These are phyloP conservation scores for Wallemia mellicola DNA, from an alignment of 1,284 basidiomycete genomes.

Conservation along the genomic window DNA sequence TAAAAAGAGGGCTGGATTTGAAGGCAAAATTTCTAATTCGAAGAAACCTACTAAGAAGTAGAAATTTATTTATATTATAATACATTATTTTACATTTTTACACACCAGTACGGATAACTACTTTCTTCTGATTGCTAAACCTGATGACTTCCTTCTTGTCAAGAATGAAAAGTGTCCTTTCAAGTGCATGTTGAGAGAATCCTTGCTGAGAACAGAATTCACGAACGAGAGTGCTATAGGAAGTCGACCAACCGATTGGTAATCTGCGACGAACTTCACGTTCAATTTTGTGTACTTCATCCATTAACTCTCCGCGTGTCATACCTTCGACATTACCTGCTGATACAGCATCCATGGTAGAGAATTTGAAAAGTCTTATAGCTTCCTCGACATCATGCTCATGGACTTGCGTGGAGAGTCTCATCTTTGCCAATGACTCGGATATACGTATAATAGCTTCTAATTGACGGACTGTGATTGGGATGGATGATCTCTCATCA, in stretches of 20 bases:
- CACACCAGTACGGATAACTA: background rate
- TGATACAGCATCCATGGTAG: slow-evolving; percentile 95
- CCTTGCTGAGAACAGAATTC: slow-evolving; percentile 88
- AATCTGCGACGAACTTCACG: slow-evolving; percentile 60
- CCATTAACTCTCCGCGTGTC: slow-evolving; percentile 68
- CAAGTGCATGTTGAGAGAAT: slow-evolving; percentile 67
- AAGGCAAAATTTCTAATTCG: background rate
- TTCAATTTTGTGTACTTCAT: slow-evolving; percentile 78
- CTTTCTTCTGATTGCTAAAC: slow-evolving; percentile 25
- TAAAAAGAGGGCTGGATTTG: background rate
- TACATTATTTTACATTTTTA: background rate
- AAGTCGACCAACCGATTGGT: slow-evolving; percentile 90
- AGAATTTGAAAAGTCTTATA: slow-evolving; percentile 90
- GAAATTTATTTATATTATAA: background rate
- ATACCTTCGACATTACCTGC: slow-evolving; percentile 77
- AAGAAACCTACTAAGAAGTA: background rate
- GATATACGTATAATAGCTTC: slow-evolving; percentile 98
- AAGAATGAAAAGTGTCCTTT: slow-evolving; percentile 65
- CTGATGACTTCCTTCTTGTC: slow-evolving; percentile 85
- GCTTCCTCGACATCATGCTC: slow-evolving; percentile 94
- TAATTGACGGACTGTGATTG: slow-evolving; percentile 90
- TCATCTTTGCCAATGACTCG: slow-evolving; percentile 83
- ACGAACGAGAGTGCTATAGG: slow-evolving; percentile 69
- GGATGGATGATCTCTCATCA: slow-evolving; percentile 88
- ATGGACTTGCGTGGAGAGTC: slow-evolving; percentile 53